A percentile compares a stretch with the other conserved stretches of the same genome.
Conservation (phyloP, 2,329 filamentous ascomycete genomes). For the Biscogniauxia sp. region DNA sequence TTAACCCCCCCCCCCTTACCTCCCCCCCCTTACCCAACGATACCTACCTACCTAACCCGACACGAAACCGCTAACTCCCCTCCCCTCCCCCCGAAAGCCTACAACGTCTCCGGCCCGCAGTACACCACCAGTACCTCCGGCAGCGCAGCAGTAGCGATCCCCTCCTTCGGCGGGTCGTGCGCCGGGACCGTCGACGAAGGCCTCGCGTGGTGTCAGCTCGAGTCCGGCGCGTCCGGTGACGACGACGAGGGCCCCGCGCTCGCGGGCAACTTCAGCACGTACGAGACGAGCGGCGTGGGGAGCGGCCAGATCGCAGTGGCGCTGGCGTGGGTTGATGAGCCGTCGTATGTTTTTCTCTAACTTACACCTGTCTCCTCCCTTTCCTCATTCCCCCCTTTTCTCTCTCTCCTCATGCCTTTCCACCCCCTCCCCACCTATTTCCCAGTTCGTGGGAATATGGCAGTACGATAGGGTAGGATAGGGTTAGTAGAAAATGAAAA, state of each 20-base stretch:
- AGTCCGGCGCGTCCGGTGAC: not conserved
- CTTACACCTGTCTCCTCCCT: not conserved
- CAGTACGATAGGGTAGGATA: too few relatives aligned
- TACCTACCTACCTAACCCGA: not conserved
- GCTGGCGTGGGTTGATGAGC: constrained; percentile 12
- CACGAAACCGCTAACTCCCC: too few relatives aligned
- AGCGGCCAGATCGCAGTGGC: constrained; percentile 14
- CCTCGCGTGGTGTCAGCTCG: constrained; percentile 8
- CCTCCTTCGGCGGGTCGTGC: constrained; percentile 11
- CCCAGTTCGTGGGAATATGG: too few relatives aligned
- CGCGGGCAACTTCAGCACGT: constrained; percentile 21
- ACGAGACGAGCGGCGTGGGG: constrained; percentile 19
- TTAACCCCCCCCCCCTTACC: not conserved
- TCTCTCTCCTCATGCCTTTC: too few relatives aligned
- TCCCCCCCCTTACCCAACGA: not conserved
- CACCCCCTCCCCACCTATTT: too few relatives aligned
- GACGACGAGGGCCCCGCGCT: constrained; percentile 1
- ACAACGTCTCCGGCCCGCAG: constrained; percentile 11
- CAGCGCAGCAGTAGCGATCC: constrained; percentile 6
- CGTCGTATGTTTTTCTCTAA: constrained; percentile 7
- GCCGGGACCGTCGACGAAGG: constrained; percentile 16
- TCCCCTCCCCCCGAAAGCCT: not conserved
- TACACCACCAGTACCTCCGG: constrained; percentile 2
- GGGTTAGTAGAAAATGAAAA: too few relatives aligned
- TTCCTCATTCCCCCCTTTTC: not conserved